Evolutionary conservation across 768 basidiomycete species (phyloP).

Genomic region (Hirschioporus abietinus): DNA sequence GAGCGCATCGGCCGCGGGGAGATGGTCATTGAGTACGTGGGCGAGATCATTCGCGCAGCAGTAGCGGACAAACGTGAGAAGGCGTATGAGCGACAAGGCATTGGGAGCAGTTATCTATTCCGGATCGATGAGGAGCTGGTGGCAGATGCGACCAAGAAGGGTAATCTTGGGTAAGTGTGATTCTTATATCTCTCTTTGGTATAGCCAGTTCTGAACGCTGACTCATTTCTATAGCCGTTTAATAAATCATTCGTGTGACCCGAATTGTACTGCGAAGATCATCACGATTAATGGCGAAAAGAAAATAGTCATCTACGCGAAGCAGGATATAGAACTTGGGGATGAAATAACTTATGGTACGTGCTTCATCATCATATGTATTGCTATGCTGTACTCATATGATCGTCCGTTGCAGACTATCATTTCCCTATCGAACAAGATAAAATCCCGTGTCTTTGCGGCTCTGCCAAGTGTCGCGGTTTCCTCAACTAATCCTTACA

Average conservation of each 20-base stretch:
- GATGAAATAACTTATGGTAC: conserved; percentile 96
- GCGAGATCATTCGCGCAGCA: conserved; percentile 91
- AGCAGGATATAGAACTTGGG: conserved; percentile 91
- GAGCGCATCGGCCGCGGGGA: conserved; percentile 90
- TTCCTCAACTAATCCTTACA: conserved; percentile 77
- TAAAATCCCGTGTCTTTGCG: conserved; percentile 91
- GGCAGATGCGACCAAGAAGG: conserved; percentile 98
- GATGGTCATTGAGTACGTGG: conserved; percentile 99
- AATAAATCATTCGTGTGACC: conserved; percentile 98
- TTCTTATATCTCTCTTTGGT: conserved; percentile 11
- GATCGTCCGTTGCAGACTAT: conserved; percentile 59
- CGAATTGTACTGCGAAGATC: conserved; percentile 87
- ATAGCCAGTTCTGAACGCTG: conserved; percentile 7
- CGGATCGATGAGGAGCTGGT: conserved; percentile 97
- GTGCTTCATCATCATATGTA: conserved; percentile 18
- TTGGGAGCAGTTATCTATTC: conserved; percentile 97
- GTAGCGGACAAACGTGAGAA: conserved; percentile 98
- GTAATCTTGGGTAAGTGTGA: conserved; percentile 85
- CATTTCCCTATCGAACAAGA: conserved; percentile 99
- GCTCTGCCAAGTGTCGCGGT: conserved; percentile 87
- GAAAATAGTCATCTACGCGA: conserved; percentile 99
- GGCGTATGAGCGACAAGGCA: conserved; percentile 93
- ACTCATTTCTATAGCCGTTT: conserved; percentile 55
- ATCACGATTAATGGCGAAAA: conserved; percentile 89
- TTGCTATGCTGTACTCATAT: conserved; percentile 6